Evolutionary conservation across 2,329 filamentous ascomycete species (phyloP), one percentile per base, ranked within the genome.

Genomic region (Neurospora sp.): DNA sequence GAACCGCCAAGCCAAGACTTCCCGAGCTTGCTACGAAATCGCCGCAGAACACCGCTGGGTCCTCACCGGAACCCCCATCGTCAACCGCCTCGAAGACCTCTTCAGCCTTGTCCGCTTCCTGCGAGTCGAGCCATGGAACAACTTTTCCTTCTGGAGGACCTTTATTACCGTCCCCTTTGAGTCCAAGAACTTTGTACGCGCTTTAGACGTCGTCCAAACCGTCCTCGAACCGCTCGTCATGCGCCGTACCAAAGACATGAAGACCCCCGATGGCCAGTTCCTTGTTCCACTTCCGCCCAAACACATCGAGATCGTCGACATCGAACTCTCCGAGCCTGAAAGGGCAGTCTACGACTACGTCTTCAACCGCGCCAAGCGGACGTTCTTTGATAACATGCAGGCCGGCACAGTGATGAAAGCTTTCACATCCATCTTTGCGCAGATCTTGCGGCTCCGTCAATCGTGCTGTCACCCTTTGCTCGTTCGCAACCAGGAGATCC

Each of bases 131-230:
- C 96, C 96, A 0, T 99, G 96, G 96, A 96, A 91, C 76, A 98
- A 98, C 79, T 99, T 99, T 79, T 97, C 94, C 0, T 99, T 97
- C 81, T 99, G 96, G 96, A 94, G 94, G 78, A 98, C 96, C 0
- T 99, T 99, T 78, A 98, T 99, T 77, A 99, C 96, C 0, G 90
- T 97, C 1, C 96, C 96, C 0, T 99, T 99, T 73, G 96, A 99
- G 79, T 95, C 93, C 0, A 96, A 96, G 74, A 92, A 99, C 73
- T 97, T 97, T 77, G 88, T 97, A 74, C 90, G 94, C 4, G 96
- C 96, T 0, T 84, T 99, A 8, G 96, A 98, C 77, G 96, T 99
- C 1, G 96, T 99, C 1, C 96, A 99, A 78, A 99, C 95, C 0
- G 95, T 99, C 0, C 82, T 99, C 5, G 96, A 99, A 77, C 96